These are phyloP conservation scores for Phaeosphaeria sp. DNA, from an alignment of 2,329 filamentous ascomycete species.

Conservation along the genomic window DNA sequence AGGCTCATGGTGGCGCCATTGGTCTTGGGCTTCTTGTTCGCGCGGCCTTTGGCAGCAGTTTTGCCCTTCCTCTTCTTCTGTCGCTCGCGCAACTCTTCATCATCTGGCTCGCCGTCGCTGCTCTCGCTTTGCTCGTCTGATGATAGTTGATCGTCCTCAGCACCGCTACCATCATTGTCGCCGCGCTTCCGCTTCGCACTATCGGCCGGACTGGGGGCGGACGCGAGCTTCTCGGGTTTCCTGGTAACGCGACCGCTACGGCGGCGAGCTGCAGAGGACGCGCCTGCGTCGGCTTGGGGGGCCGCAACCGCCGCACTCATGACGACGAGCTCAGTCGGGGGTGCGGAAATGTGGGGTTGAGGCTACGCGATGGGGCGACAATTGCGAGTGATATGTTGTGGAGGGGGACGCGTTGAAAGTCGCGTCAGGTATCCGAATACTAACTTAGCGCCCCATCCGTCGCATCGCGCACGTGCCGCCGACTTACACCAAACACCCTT, in stretches of 20 bases:
- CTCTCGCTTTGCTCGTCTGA: constrained; percentile 40
- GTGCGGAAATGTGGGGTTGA: constrained; percentile 9
- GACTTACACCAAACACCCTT: no score
- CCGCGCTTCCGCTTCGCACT: constrained; percentile 47
- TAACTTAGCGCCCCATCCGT: not conserved
- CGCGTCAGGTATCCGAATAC: not conserved
- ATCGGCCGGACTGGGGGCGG: constrained; percentile 34
- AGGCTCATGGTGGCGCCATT: constrained; percentile 59
- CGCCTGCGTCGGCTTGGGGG: constrained; percentile 29
- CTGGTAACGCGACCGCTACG: constrained; percentile 51
- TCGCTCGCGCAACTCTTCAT: constrained; percentile 47
- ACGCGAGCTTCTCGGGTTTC: constrained; percentile 43
- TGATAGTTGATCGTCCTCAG: constrained; percentile 31
- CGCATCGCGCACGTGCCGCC: not conserved
- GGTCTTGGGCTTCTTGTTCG: constrained; percentile 62
- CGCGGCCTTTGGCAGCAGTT: constrained; percentile 46
- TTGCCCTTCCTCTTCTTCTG: constrained; percentile 43
- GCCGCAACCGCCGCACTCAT: constrained; percentile 40
- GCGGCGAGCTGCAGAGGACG: constrained; percentile 43
- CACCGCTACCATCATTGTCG: constrained; percentile 38
- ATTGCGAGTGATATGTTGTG: constrained; percentile 25
- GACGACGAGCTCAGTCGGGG: constrained; percentile 26
- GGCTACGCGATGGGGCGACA: constrained; percentile 16
- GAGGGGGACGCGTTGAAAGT: constrained; percentile 13
- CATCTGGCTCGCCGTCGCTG: constrained; percentile 48